A percentile compares a stretch with the other conserved stretches of the same genome.
Evolutionary conservation across 345 rosid genomes (phyloP).

Genomic region (Sonneratia alba): DNA sequence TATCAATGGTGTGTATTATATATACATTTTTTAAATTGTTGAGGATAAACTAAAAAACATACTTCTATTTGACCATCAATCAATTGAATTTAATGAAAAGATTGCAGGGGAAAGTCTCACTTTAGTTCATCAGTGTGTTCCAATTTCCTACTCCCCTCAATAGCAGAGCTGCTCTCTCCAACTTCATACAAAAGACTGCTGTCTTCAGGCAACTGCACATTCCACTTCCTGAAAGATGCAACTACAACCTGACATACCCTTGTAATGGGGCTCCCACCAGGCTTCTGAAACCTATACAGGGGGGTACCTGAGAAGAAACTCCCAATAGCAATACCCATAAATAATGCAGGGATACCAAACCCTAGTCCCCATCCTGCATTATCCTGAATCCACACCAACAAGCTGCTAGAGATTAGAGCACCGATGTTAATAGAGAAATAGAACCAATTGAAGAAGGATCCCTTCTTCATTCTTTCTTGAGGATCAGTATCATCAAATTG

Average conservation of each 20-base stretch:
- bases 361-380: conserved; percentile 93
- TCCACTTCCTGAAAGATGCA: conserved; percentile 62
- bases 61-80: background rate
- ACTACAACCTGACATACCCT: conserved; percentile 78
- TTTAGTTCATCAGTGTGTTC: conserved; percentile 56
- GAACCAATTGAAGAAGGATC: conserved; percentile 93
- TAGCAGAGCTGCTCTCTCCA: conserved; percentile 52
- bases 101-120: conserved; percentile 21
- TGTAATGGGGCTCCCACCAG: conserved; percentile 88
- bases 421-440: conserved; percentile 91
- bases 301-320: conserved; percentile 89
- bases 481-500: conserved; percentile 90
- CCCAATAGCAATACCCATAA: conserved; percentile 74
- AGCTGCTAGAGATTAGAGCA: conserved; percentile 73
- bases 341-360: conserved; percentile 83
- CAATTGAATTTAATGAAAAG: background rate
- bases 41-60: background rate
- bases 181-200: conserved; percentile 59
- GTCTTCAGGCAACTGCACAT: conserved; percentile 48
- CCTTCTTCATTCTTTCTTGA: conserved; percentile 65
- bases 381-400: conserved; percentile 87
- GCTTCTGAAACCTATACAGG: conserved; percentile 78
- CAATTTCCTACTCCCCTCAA: conserved; percentile 70
- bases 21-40: background rate
- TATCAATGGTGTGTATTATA: too few species aligned